phyloP scores from a whole-genome alignment of 176 grass and related monocot genomes.

The Canna indica region DNA sequence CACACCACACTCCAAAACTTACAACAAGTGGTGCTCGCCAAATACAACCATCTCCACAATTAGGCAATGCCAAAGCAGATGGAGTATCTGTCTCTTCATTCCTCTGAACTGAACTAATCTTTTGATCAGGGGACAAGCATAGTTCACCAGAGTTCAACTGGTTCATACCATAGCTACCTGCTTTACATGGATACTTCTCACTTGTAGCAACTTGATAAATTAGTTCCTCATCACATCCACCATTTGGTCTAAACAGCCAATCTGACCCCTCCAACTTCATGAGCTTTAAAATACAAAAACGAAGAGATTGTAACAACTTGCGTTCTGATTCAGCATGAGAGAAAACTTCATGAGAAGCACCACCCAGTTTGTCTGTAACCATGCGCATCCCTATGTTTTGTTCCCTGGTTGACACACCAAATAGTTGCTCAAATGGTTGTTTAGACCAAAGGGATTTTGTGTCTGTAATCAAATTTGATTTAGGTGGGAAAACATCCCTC shows the following conservation, averaged over 20 bases:
- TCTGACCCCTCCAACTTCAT: slow-evolving; percentile 74
- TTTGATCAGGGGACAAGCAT: slow-evolving; percentile 12
- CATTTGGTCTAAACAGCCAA: slow-evolving; percentile 72
- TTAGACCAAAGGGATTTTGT: slow-evolving; percentile 81
- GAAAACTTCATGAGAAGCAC: slow-evolving; percentile 43
- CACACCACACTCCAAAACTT: slow-evolving; percentile 96
- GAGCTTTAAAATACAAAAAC: slow-evolving; percentile 57
- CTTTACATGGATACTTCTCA: slow-evolving; percentile 37
- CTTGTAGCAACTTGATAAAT: slow-evolving; percentile 56
- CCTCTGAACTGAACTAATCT: slow-evolving; percentile 5
- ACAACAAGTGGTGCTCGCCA: slow-evolving; percentile 61
- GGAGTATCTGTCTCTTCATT: slow-evolving; percentile 25
- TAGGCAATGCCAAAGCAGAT: slow-evolving; percentile 30
- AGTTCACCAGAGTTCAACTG: slow-evolving; percentile 2
- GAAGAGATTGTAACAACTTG: slow-evolving; percentile 74
- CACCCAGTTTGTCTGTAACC: slow-evolving; percentile 28
- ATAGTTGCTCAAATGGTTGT: slow-evolving; percentile 88
- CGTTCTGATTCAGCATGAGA: slow-evolving; percentile 58
- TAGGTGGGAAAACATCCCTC: slow-evolving; percentile 43
- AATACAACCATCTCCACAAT: slow-evolving; percentile 78
- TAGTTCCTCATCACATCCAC: slow-evolving; percentile 78
- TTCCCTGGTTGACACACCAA: slow-evolving; percentile 43
- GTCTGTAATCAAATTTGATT: slow-evolving; percentile 43
- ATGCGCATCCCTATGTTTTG: slow-evolving; percentile 31
- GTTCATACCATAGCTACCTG: slow-evolving; percentile 36